These are phyloP conservation scores for Coemansia sp. DNA, from an alignment of 192 early-diverging fungal species.

Conservation along the genomic window DNA sequence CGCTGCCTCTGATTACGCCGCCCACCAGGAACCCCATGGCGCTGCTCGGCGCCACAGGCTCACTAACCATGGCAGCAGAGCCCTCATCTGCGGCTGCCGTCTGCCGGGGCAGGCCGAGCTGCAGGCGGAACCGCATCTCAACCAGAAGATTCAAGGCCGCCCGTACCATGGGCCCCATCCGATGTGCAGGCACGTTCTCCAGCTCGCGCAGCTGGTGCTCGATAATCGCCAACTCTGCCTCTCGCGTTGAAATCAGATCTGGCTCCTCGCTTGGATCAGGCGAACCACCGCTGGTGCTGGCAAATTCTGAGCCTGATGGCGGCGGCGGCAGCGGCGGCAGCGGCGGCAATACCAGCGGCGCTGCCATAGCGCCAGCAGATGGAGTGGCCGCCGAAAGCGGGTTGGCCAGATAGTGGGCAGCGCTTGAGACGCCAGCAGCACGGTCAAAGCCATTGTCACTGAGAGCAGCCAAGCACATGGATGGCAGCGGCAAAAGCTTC, in stretches of 20 bases:
- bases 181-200: slow-evolving; percentile 32
- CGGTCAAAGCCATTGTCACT: slow-evolving; percentile 34
- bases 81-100: neutral
- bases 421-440: slow-evolving; percentile 20
- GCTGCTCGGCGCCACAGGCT: neutral
- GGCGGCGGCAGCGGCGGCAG: too few species aligned
- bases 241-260: slow-evolving; percentile 18
- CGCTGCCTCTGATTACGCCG: slow-evolving; percentile 16
- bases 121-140: slow-evolving; percentile 52
- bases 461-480: slow-evolving; percentile 26
- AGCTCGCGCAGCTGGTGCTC: slow-evolving; percentile 48
- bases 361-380: neutral
- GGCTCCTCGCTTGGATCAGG: neutral
- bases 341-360: neutral
- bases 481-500: slow-evolving; percentile 38
- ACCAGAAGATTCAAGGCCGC: slow-evolving; percentile 48
- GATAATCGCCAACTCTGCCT: slow-evolving; percentile 46
- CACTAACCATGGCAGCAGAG: neutral
- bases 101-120: slow-evolving; percentile 38
- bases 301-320: too few species aligned
- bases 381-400: slow-evolving; percentile 7
- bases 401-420: slow-evolving; percentile 40
- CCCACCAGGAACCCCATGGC: neutral
- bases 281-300: too few species aligned
- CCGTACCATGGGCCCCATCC: slow-evolving; percentile 49